Percentiles rank a stretch among this genome's conserved stretches.
Evolutionary conservation across 1,284 basidiomycete species (phyloP).

Genomic region (Austroboletus niveus): DNA sequence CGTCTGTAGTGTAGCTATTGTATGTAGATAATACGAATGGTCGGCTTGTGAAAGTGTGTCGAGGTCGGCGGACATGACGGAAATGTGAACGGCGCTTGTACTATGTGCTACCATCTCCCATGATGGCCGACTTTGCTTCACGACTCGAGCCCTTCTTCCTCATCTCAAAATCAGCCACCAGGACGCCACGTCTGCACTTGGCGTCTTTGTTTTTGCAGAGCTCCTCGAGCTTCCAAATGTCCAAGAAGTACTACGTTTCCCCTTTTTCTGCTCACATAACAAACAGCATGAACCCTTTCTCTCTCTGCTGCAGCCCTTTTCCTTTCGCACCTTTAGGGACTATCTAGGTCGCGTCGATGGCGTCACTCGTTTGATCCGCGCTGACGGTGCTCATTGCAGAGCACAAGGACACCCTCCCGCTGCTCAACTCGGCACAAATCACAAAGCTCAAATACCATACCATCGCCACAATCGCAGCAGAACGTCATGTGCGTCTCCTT

Average conservation of each 20-base stretch:
- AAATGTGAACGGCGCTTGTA: too few species aligned
- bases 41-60: too few species aligned
- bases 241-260: slow-evolving; percentile 35
- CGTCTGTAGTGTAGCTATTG: too few species aligned
- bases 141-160: slow-evolving; percentile 87
- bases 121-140: slow-evolving; percentile 48
- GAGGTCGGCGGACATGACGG: slow-evolving; percentile 24
- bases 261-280: too few species aligned
- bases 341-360: slow-evolving; percentile 54
- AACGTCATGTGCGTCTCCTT: slow-evolving; percentile 60
- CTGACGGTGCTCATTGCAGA: slow-evolving; percentile 39
- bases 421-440: slow-evolving; percentile 69
- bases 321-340: slow-evolving; percentile 82
- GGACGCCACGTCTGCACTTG: slow-evolving; percentile 84
- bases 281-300: slow-evolving; percentile 25
- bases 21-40: too few species aligned
- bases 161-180: slow-evolving; percentile 83
- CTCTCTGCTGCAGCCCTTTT: slow-evolving; percentile 79
- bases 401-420: slow-evolving; percentile 62
- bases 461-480: slow-evolving; percentile 76
- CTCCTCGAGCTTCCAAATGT: slow-evolving; percentile 30
- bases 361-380: neutral
- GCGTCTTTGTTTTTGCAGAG: slow-evolving; percentile 81
- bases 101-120: too few species aligned
- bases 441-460: slow-evolving; percentile 91